Evolutionary conservation across 1,139 yeast species (phyloP).

Genomic region (Diutina siamensis): DNA sequence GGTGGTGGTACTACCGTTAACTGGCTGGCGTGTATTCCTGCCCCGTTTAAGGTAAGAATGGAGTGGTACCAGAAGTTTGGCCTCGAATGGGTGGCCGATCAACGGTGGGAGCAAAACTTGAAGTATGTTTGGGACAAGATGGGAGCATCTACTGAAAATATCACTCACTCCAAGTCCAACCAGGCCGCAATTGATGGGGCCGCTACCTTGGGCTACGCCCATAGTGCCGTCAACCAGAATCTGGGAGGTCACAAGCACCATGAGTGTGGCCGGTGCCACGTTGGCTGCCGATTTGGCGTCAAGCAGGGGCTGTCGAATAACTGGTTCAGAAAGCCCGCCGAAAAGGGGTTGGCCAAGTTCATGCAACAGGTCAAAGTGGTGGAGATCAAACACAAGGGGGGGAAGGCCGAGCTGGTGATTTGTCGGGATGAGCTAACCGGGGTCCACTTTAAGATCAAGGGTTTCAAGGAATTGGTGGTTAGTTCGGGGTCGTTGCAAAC

Average conservation of each 20-base stretch:
- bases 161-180: constrained; percentile 39
- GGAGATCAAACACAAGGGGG: constrained; percentile 26
- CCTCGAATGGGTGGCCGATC: constrained; percentile 36
- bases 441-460: constrained; percentile 23
- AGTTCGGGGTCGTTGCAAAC: constrained; percentile 43
- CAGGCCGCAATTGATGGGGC: constrained; percentile 34
- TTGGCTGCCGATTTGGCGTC: constrained; percentile 42
- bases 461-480: constrained; percentile 37
- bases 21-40: constrained; percentile 49
- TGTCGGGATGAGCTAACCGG: constrained; percentile 24
- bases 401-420: constrained; percentile 34
- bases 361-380: constrained; percentile 37
- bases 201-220: constrained; percentile 33
- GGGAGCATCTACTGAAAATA: constrained; percentile 32
- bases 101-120: constrained; percentile 32
- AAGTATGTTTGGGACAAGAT: constrained; percentile 40
- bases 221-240: constrained; percentile 35
- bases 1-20: constrained; percentile 56
- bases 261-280: constrained; percentile 39
- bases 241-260: constrained; percentile 34
- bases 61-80: constrained; percentile 44
- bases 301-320: constrained; percentile 42
- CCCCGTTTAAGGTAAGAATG: constrained; percentile 42
- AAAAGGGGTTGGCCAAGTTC: constrained; percentile 31
- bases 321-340: constrained; percentile 43